phyloP scores from a whole-genome alignment of 225 moss, liverwort and hornwort genomes.

The Pleurozium schreberi region DNA sequence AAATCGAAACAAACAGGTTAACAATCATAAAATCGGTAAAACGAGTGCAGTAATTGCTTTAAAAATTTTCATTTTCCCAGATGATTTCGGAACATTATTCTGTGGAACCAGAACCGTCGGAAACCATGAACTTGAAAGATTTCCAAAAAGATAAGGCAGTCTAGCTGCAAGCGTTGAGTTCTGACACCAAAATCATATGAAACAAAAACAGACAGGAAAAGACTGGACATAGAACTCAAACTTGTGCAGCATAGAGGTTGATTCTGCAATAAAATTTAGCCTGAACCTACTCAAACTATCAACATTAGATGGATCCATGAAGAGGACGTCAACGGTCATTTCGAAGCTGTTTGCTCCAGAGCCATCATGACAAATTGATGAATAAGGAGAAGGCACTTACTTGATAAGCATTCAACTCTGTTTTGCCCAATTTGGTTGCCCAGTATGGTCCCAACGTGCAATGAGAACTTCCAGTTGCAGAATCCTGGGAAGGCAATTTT shows the following conservation, averaged over 20 bases:
- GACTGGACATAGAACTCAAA: background rate
- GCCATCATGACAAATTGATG: background rate
- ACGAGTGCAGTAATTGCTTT: background rate
- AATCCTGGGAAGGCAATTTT: conserved; percentile 38
- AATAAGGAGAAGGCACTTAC: conserved; percentile 11
- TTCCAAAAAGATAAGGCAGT: background rate
- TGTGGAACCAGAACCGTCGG: background rate
- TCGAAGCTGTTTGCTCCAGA: background rate
- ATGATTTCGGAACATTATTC: background rate
- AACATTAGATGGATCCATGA: background rate
- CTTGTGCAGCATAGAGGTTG: background rate
- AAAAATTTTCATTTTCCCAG: background rate
- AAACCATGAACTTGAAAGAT: background rate
- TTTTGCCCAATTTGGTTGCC: conserved; percentile 63
- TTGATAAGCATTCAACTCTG: conserved; percentile 60
- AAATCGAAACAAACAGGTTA: background rate
- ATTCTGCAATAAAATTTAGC: background rate
- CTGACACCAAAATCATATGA: background rate
- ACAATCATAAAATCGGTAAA: background rate
- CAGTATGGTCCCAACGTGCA: conserved; percentile 83
- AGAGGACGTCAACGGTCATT: background rate
- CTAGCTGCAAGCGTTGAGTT: background rate
- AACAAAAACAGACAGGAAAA: background rate
- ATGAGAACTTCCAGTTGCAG: conserved; percentile 77
- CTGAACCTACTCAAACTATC: background rate